Evolutionary conservation across 2,329 filamentous ascomycete genomes (phyloP).

Genomic region (Torrubiella hemipterigena): DNA sequence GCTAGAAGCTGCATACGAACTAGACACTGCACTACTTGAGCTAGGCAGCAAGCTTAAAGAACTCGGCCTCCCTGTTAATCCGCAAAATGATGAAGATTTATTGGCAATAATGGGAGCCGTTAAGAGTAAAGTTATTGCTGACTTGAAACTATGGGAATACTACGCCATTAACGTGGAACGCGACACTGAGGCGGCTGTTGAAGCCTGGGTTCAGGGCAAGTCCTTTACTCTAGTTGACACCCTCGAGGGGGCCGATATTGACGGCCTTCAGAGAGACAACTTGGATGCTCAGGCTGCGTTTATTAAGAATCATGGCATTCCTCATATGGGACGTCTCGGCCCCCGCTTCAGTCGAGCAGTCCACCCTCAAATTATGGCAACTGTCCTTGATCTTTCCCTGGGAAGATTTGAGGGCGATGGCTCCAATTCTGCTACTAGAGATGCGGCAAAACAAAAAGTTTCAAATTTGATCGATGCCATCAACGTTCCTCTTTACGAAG

Average conservation of each 20-base stretch:
- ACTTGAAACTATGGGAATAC: slow-evolving; percentile 82
- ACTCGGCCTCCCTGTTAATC: slow-evolving; percentile 63
- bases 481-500: slow-evolving; percentile 80
- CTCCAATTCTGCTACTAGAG: slow-evolving; percentile 31
- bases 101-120: slow-evolving; percentile 72
- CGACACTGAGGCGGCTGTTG: slow-evolving; percentile 55
- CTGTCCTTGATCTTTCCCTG: slow-evolving; percentile 23
- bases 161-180: slow-evolving; percentile 73
- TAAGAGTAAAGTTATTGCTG: slow-evolving; percentile 66
- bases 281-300: slow-evolving; percentile 46
- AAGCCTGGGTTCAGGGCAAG: slow-evolving; percentile 57
- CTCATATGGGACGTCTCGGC: slow-evolving; percentile 62
- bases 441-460: slow-evolving; percentile 41
- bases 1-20: slow-evolving; percentile 51
- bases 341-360: slow-evolving; percentile 65
- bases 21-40: slow-evolving; percentile 54
- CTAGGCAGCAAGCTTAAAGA: slow-evolving; percentile 62
- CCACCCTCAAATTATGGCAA: slow-evolving; percentile 58
- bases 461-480: slow-evolving; percentile 63
- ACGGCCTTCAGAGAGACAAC: slow-evolving; percentile 32
- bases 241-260: slow-evolving; percentile 26
- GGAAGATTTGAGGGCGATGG: slow-evolving; percentile 51
- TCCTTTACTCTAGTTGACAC: slow-evolving; percentile 38
- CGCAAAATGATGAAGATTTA: slow-evolving; percentile 62
- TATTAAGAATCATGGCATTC: slow-evolving; percentile 56